Percentiles rank a stretch among this genome's conserved stretches.
These are phyloP conservation scores for Suhomyces pyralidae DNA, from an alignment of 805 yeast species.

Conservation along the genomic window DNA sequence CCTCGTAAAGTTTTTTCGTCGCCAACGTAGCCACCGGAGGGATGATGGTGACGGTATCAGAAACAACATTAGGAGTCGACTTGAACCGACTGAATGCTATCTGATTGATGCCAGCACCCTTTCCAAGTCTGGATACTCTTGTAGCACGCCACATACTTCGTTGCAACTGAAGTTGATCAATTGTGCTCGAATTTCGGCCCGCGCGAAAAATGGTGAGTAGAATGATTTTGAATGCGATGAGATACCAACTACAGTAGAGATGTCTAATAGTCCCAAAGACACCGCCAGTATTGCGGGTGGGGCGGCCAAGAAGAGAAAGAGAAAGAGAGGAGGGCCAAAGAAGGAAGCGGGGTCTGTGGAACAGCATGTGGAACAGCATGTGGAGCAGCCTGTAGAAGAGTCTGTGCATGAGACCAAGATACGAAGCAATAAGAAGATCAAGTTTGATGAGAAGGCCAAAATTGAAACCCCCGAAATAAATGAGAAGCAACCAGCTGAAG, in stretches of 20 bases:
- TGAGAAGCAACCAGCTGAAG: not conserved
- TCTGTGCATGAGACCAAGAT: slow-evolving; percentile 1
- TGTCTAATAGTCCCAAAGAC: not conserved
- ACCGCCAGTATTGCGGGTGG: not conserved
- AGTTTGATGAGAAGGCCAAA: slow-evolving; percentile 11
- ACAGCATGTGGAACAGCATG: not conserved
- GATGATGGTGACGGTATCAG: slow-evolving; percentile 37
- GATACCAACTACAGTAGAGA: not conserved
- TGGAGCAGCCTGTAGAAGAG: not conserved
- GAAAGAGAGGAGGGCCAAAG: slow-evolving; percentile 25
- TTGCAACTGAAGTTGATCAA: not conserved
- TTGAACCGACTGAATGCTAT: not conserved
- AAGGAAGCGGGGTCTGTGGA: not conserved
- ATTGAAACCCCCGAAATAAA: not conserved
- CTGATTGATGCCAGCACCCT: not conserved
- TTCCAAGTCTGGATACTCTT: not conserved
- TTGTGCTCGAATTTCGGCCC: not conserved
- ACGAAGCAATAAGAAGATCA: slow-evolving; percentile 14
- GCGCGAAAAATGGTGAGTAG: not conserved
- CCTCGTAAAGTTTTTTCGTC: slow-evolving; percentile 12
- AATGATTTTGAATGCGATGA: not conserved
- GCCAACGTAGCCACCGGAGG: slow-evolving; percentile 33
- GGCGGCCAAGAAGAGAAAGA: slow-evolving; percentile 21
- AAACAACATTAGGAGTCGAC: slow-evolving; percentile 8
- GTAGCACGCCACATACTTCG: not conserved